Base-by-base conservation (phyloP, 805 yeast species). In the Hanseniaspora valbyensis region DNA sequence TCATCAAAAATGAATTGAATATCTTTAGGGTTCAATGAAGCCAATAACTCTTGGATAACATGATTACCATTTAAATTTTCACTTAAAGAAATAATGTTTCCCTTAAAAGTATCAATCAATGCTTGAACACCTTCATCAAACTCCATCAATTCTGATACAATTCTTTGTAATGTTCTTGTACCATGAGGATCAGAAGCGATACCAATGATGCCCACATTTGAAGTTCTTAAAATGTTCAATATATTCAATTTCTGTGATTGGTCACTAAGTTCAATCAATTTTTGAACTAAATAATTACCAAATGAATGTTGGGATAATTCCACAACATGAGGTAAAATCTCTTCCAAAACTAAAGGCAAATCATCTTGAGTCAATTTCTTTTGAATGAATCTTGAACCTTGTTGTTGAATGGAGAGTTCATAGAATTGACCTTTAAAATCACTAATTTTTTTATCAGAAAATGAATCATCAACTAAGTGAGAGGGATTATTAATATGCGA, bases 41-140 rank as follows among this genome's bases (percentile, higher is more conserved):
- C 86, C 54, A 92, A 69, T 63, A 95, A 85, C 66, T 87, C 89
- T 63, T 92, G 98, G 46, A 92, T 82, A 32, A 92, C 96, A 64
- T 90, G 98, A 64, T 92, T 92, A 56, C 98, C 98, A 66, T 92
- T 92, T 63, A 89, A 70, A 64, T 92, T 97, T 57, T 90, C 76
- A 44, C 92, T 81, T 57, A 92, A 69, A 38, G 78, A 68, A 4
- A 89, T 95, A 50, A 92, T 82, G 53, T 85, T 83, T 2, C 82
- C 76, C 24, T 74, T 66, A 52, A 87, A 71, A 3, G 84, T 69
- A 4, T 70, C 67, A 21, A 81, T 77, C 44, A 86, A 68, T 49
- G 86, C 69, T 32, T 70, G 64, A 25, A 83, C 77, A 66, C 90
- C 97, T 58, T 83, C 81, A 18, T 75, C 77, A 9, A 84, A 75